Conservation (phyloP, 2,329 filamentous ascomycete species). For the Aspergillus sclerotialis region DNA sequence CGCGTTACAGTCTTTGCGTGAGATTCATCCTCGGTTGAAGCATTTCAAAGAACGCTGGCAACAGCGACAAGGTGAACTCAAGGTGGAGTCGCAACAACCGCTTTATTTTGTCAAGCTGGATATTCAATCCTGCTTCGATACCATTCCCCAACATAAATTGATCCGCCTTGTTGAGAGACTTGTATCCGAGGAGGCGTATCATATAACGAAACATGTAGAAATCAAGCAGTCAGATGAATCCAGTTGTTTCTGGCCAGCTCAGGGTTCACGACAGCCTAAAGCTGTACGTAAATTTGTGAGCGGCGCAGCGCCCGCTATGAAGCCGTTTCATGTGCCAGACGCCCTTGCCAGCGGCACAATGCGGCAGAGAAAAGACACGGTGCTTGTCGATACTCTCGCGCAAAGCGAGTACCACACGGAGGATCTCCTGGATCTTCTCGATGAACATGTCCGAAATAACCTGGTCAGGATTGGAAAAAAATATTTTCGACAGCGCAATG, state of each 20-base stretch:
- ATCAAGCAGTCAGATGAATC: slow-evolving; percentile 47
- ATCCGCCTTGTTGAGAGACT: slow-evolving; percentile 57
- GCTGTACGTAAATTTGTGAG: slow-evolving; percentile 45
- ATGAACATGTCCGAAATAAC: slow-evolving; percentile 76
- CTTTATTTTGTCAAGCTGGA: slow-evolving; percentile 91
- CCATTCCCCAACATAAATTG: slow-evolving; percentile 75
- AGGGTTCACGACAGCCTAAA: slow-evolving; percentile 12
- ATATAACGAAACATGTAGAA: slow-evolving; percentile 67
- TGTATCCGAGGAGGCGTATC: slow-evolving; percentile 57
- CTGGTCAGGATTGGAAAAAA: slow-evolving; percentile 83
- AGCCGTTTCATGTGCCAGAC: slow-evolving; percentile 41
- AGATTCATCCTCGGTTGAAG: slow-evolving; percentile 69
- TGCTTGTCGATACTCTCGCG: slow-evolving; percentile 67
- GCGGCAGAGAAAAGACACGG: slow-evolving; percentile 54
- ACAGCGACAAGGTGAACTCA: background rate
- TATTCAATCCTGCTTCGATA: slow-evolving; percentile 88
- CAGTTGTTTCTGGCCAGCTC: slow-evolving; percentile 11
- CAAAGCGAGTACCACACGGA: slow-evolving; percentile 51
- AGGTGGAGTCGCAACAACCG: slow-evolving; percentile 29
- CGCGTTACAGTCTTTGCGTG: slow-evolving; percentile 71
- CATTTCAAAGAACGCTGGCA: slow-evolving; percentile 50
- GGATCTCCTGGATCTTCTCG: slow-evolving; percentile 61
- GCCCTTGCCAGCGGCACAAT: slow-evolving; percentile 29
- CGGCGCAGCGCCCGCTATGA: slow-evolving; percentile 40
- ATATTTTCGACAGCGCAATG: slow-evolving; percentile 77